Evolutionary conservation across 177 flowering plant species (phyloP).

Genomic region (Vitis hybrid): DNA sequence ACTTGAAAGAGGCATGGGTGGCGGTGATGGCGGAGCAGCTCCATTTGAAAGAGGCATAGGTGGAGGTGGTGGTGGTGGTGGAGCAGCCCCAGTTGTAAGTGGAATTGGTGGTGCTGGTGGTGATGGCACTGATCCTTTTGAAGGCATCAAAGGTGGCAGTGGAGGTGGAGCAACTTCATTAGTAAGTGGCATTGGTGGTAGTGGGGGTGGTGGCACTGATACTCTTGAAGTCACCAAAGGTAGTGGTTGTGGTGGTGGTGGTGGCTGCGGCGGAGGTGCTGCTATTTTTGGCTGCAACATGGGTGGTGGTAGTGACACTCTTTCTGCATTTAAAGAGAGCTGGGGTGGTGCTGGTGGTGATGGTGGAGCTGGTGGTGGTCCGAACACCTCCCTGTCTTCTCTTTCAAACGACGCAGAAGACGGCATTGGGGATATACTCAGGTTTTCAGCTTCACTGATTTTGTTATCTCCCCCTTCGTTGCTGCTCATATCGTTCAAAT

Average conservation of each 20-base stretch:
- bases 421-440: constrained; percentile 4
- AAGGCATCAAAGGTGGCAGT: constrained; percentile 30
- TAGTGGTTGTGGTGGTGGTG: constrained; percentile 5
- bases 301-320: constrained; percentile 12
- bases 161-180: constrained; percentile 12
- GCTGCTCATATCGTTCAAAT: not conserved
- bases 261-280: constrained; percentile 13
- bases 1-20: constrained; percentile 17
- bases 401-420: not conserved
- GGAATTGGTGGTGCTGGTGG: constrained; percentile 13
- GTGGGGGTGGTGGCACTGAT: constrained; percentile 25
- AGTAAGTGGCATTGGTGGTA: constrained; percentile 17
- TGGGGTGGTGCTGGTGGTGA: constrained; percentile 19
- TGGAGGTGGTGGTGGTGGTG: constrained; percentile 28
- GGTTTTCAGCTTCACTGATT: not conserved
- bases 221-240: not conserved
- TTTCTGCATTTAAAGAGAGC: not conserved
- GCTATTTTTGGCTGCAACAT: not conserved
- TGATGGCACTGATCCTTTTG: constrained; percentile 1
- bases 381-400: not conserved
- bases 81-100: constrained; percentile 11
- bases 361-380: constrained; percentile 19
- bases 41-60: not conserved
- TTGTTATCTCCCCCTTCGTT: not conserved
- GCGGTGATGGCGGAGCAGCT: constrained; percentile 25